These are phyloP conservation scores for Fonsecaea multimorphosa DNA, from an alignment of 2,329 filamentous ascomycete species.

Conservation along the genomic window DNA sequence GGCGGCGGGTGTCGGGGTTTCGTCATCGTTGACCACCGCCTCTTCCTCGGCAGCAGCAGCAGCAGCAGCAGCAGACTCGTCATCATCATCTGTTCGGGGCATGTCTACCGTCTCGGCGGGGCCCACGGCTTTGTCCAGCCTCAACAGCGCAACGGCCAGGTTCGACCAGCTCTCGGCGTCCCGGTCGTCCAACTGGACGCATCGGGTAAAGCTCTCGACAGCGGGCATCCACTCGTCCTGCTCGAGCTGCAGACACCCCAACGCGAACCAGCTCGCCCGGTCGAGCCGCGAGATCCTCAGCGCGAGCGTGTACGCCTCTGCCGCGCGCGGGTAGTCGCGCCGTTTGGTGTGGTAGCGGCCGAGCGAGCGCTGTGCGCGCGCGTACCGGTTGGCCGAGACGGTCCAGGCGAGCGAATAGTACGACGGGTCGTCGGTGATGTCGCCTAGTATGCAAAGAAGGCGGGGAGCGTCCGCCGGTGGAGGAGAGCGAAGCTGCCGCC, in stretches of 20 bases:
- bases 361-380: slow-evolving; percentile 84
- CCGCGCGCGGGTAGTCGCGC: slow-evolving; percentile 71
- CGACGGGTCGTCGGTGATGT: slow-evolving; percentile 76
- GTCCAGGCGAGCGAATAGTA: slow-evolving; percentile 88
- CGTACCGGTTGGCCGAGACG: slow-evolving; percentile 78
- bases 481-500: slow-evolving; percentile 64
- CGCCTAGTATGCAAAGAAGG: slow-evolving; percentile 90
- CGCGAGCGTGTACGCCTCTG: slow-evolving; percentile 77
- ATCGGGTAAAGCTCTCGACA: slow-evolving; percentile 79
- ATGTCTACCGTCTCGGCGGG: not conserved
- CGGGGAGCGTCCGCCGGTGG: slow-evolving; percentile 79
- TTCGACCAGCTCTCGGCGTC: slow-evolving; percentile 97
- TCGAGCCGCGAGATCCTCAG: slow-evolving; percentile 81
- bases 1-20: slow-evolving; percentile 23
- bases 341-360: slow-evolving; percentile 75
- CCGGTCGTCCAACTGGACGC: slow-evolving; percentile 82
- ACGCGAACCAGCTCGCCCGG: slow-evolving; percentile 82
- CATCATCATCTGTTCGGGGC: not conserved
- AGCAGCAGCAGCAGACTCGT: not conserved
- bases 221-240: slow-evolving; percentile 78
- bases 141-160: slow-evolving; percentile 80
- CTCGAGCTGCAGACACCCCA: slow-evolving; percentile 86
- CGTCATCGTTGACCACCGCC: not conserved
- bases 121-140: slow-evolving; percentile 45
- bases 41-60: slow-evolving; percentile 44